Conservation (phyloP, 1,284 basidiomycete genomes). For the Violaceomyces palustris region DNA sequence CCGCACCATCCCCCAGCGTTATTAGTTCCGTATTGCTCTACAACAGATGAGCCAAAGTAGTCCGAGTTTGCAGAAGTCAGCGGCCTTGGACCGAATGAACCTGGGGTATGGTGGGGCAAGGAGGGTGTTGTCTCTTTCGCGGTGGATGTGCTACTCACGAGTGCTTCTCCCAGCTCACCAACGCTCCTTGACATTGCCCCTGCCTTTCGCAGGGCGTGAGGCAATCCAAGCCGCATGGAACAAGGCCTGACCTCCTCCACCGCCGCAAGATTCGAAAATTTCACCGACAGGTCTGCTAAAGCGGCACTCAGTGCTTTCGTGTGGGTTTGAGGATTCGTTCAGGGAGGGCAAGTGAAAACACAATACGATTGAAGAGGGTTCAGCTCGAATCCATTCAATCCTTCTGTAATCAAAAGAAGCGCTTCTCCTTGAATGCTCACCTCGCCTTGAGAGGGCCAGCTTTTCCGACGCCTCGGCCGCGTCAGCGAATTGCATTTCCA, state of each 20-base stretch:
- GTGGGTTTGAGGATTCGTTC: too few relatives aligned
- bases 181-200: conserved; percentile 16
- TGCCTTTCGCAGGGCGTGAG: conserved; percentile 19
- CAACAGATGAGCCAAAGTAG: too few relatives aligned
- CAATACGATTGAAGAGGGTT: too few relatives aligned
- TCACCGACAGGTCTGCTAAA: conserved; percentile 14
- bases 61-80: neutral
- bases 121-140: neutral
- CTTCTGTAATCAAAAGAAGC: too few relatives aligned
- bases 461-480: conserved; percentile 32
- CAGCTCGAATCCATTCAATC: too few relatives aligned
- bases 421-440: too few relatives aligned
- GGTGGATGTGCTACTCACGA: conserved; percentile 1
- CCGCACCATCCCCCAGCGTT: conserved; percentile 34
- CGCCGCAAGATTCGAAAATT: conserved; percentile 23
- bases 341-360: too few relatives aligned
- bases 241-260: conserved; percentile 28
- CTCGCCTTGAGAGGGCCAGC: conserved; percentile 20
- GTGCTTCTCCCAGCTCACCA: conserved; percentile 21
- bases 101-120: neutral
- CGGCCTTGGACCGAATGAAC: neutral
- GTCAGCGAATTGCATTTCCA: conserved; percentile 42
- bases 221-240: conserved; percentile 17
- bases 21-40: conserved; percentile 25
- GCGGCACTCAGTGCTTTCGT: conserved; percentile 12